These are phyloP conservation scores for Boletellus ananiceps DNA, from an alignment of 768 basidiomycete genomes.

Conservation along the genomic window DNA sequence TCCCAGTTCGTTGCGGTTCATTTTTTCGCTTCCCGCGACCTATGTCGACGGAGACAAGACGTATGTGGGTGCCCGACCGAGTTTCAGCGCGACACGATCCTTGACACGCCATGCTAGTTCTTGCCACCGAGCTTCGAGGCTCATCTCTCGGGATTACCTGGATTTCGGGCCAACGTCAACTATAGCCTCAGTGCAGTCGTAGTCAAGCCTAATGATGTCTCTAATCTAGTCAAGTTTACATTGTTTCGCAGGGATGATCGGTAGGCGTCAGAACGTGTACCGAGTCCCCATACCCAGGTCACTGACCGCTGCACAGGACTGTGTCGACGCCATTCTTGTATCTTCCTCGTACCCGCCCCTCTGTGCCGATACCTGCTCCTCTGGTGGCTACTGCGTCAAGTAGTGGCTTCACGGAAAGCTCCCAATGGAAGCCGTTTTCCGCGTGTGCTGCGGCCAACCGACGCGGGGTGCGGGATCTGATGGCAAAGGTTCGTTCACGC, in stretches of 20 bases:
- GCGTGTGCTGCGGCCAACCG: conserved; percentile 38
- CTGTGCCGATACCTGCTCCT: conserved; percentile 45
- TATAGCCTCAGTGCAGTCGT: conserved; percentile 56
- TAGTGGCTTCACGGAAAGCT: conserved; percentile 39
- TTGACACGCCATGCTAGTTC: conserved; percentile 37
- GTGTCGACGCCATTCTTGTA: conserved; percentile 62
- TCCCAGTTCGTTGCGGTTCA: conserved; percentile 51
- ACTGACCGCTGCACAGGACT: conserved; percentile 32
- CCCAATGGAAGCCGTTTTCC: conserved; percentile 50
- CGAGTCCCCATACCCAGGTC: neutral
- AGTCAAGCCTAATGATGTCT: conserved; percentile 42
- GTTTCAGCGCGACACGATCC: neutral
- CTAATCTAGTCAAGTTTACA: conserved; percentile 47
- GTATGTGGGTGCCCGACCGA: conserved; percentile 45
- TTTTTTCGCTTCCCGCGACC: conserved; percentile 51
- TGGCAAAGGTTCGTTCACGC: conserved; percentile 24
- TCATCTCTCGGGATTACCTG: conserved; percentile 66
- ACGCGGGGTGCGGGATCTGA: conserved; percentile 37
- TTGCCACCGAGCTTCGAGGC: conserved; percentile 69
- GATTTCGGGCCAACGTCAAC: conserved; percentile 61
- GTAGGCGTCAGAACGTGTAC: conserved; percentile 34
- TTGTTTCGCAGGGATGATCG: conserved; percentile 50
- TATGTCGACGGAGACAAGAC: conserved; percentile 52
- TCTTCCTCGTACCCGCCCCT: conserved; percentile 60
- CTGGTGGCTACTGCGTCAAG: conserved; percentile 27